phyloP scores from a whole-genome alignment of 768 basidiomycete genomes.

The Hygrophorus russula region DNA sequence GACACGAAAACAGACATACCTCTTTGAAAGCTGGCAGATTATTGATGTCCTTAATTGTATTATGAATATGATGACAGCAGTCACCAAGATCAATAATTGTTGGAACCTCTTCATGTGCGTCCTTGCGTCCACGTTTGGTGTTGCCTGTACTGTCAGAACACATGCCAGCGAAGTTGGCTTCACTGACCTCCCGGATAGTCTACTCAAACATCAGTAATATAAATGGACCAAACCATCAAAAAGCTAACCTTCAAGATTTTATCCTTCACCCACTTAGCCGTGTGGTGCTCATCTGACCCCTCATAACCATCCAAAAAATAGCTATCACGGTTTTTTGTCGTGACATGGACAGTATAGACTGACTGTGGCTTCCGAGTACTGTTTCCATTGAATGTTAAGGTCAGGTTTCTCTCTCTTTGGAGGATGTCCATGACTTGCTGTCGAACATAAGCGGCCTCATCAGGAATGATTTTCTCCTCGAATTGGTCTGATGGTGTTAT shows the following conservation, averaged over 20 bases:
- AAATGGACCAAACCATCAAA: not conserved
- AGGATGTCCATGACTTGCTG: conserved; percentile 2
- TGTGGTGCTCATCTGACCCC: conserved; percentile 12
- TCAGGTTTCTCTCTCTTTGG: conserved; percentile 5
- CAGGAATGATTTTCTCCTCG: conserved; percentile 9
- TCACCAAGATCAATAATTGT: conserved; percentile 13
- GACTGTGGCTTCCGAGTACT: conserved; percentile 11
- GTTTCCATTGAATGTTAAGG: conserved; percentile 13
- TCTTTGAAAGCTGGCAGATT: conserved; percentile 8
- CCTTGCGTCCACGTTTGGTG: conserved; percentile 7
- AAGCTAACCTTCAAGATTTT: conserved; percentile 6
- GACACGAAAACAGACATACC: conserved; percentile 5
- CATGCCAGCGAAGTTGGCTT: conserved; percentile 5
- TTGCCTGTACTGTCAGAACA: conserved; percentile 14
- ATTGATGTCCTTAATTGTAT: conserved; percentile 10
- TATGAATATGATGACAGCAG: conserved; percentile 11
- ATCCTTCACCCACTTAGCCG: conserved; percentile 8
- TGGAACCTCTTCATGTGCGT: conserved; percentile 5
- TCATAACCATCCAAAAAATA: conserved; percentile 14
- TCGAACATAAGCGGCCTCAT: conserved; percentile 8
- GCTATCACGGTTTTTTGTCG: conserved; percentile 2
- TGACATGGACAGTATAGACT: conserved; percentile 14
- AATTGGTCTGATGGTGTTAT: conserved; percentile 7
- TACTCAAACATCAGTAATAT: too few species aligned
- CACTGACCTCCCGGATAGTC: conserved; percentile 12